These are phyloP conservation scores for Golubevia pallescens DNA, from an alignment of 1,284 basidiomycete genomes.

Conservation along the genomic window DNA sequence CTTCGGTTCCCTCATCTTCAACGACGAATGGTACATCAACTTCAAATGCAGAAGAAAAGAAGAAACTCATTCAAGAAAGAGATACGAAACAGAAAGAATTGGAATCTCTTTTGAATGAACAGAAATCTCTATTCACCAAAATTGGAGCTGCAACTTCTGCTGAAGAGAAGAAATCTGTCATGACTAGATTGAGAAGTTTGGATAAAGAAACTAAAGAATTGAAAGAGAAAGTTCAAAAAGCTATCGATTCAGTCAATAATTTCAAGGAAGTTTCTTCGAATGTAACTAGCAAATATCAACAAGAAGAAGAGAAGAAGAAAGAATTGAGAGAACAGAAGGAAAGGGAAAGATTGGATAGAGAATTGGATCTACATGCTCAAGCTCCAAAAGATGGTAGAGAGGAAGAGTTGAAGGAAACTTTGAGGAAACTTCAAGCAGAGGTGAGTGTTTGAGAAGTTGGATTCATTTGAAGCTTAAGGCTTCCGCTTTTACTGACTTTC, in stretches of 20 bases:
- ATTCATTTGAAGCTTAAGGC: not conserved
- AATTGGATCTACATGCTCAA: constrained; percentile 42
- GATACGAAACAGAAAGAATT: constrained; percentile 42
- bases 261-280: too few species aligned
- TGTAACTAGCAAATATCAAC: too few species aligned
- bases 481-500: not conserved
- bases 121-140: constrained; percentile 41
- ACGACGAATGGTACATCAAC: constrained; percentile 2
- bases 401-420: constrained; percentile 55
- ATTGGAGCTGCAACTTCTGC: constrained; percentile 32
- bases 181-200: constrained; percentile 51
- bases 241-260: constrained; percentile 26
- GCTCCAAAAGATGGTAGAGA: constrained; percentile 8
- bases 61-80: constrained; percentile 33
- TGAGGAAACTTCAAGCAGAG: constrained; percentile 51
- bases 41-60: constrained; percentile 12
- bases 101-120: constrained; percentile 49
- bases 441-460: constrained; percentile 1
- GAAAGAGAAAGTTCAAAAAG: constrained; percentile 39
- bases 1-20: constrained; percentile 21
- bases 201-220: constrained; percentile 47
- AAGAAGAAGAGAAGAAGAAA: constrained; percentile 14
- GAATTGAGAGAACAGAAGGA: constrained; percentile 40
- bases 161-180: constrained; percentile 46
- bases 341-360: constrained; percentile 42